phyloP scores from a whole-genome alignment of 2,329 filamentous ascomycete species.

The Lachnellula occidentalis region DNA sequence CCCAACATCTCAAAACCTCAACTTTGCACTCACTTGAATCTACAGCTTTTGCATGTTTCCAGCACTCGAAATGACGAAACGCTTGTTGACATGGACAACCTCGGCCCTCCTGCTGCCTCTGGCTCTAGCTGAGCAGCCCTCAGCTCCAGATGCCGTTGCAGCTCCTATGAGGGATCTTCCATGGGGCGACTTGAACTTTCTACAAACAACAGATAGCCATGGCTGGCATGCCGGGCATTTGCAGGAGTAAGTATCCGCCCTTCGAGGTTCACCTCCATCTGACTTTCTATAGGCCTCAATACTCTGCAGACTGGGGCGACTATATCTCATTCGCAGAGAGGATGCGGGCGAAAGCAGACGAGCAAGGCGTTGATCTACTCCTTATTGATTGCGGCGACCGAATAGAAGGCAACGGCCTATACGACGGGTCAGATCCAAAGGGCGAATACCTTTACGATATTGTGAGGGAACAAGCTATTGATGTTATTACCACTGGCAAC shows the following conservation, averaged over 20 bases:
- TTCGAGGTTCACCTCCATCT: conserved; percentile 3
- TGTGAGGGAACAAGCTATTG: conserved; percentile 73
- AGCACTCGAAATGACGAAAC: conserved; percentile 13
- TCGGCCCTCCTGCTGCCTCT: conserved; percentile 16
- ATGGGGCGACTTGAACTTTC: conserved; percentile 93
- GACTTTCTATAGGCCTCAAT: conserved; percentile 60
- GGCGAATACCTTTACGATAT: conserved; percentile 87
- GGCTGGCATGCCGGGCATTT: conserved; percentile 94
- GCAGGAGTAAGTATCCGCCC: conserved; percentile 59
- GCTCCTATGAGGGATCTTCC: conserved; percentile 78
- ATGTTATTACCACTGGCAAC: conserved; percentile 83
- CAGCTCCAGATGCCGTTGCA: conserved; percentile 68
- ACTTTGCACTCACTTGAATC: background rate
- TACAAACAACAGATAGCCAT: conserved; percentile 96
- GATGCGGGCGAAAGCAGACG: conserved; percentile 72
- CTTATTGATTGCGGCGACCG: conserved; percentile 93
- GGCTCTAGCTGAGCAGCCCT: conserved; percentile 61
- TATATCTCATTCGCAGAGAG: conserved; percentile 90
- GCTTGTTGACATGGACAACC: conserved; percentile 16
- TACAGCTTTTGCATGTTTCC: background rate
- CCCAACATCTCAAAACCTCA: background rate
- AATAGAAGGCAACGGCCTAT: conserved; percentile 90
- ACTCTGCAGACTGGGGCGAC: conserved; percentile 95
- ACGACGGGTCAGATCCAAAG: conserved; percentile 83
- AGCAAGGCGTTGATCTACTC: conserved; percentile 75